Conservation (phyloP, 225 moss, liverwort and hornwort genomes). For the Antitrichia curtipendula region DNA sequence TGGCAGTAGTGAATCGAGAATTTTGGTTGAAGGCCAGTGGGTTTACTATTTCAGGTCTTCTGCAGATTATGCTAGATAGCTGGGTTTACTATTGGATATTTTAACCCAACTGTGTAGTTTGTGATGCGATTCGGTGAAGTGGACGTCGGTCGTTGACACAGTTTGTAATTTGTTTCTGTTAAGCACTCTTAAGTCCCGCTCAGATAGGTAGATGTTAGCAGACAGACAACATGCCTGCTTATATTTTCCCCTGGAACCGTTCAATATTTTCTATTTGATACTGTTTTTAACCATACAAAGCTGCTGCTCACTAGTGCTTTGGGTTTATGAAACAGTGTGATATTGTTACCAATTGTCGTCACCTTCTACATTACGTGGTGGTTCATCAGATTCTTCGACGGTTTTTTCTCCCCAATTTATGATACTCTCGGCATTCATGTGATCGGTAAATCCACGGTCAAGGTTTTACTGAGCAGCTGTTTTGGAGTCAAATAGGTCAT, state of each 20-base stretch:
- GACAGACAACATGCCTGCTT: not conserved
- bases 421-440: constrained; percentile 80
- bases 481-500: not conserved
- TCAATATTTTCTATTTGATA: not conserved
- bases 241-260: not conserved
- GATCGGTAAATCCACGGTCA: constrained; percentile 41
- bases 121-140: not conserved
- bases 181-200: too few relatives aligned
- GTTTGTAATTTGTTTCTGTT: too few relatives aligned
- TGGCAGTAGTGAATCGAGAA: not conserved
- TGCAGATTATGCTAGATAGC: not conserved
- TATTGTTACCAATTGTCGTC: constrained; percentile 90
- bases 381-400: constrained; percentile 85
- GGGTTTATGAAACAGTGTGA: constrained; percentile 57
- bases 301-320: not conserved
- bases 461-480: not conserved
- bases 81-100: not conserved
- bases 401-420: constrained; percentile 92
- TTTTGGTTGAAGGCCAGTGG: not conserved
- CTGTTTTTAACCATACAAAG: too few relatives aligned
- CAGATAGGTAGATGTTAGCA: not conserved
- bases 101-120: not conserved
- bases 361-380: constrained; percentile 99
- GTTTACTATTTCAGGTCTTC: not conserved
- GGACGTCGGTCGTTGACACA: not conserved